Conservation (phyloP, 768 basidiomycete species). For the Leccinum imitatum region DNA sequence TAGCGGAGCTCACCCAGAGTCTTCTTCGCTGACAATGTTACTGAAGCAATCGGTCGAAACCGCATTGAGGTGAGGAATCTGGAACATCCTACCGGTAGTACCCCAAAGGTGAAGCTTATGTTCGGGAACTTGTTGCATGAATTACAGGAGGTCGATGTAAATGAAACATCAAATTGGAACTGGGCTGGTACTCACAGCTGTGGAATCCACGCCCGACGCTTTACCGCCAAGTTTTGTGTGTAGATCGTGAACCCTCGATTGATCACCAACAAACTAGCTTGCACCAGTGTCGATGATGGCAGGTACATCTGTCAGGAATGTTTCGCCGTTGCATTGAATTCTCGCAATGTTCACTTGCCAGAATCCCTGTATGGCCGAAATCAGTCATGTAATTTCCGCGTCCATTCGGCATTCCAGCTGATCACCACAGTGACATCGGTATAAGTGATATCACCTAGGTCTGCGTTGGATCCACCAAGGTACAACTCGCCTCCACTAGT, state of each 20-base stretch:
- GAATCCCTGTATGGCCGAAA: neutral
- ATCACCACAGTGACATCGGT: neutral
- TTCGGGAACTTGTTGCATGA: too few relatives aligned
- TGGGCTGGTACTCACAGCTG: too few relatives aligned
- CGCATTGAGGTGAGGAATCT: too few relatives aligned
- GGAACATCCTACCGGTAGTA: too few relatives aligned
- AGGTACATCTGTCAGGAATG: neutral
- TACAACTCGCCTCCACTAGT: neutral
- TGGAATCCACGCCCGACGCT: too few relatives aligned
- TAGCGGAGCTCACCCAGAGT: too few relatives aligned
- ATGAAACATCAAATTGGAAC: too few relatives aligned
- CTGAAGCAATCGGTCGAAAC: too few relatives aligned
- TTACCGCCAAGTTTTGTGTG: too few relatives aligned
- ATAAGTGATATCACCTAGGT: neutral
- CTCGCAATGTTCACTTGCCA: neutral
- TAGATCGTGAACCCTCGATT: neutral
- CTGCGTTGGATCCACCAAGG: neutral
- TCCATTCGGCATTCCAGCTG: neutral
- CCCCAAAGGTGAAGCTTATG: too few relatives aligned
- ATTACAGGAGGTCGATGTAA: too few relatives aligned
- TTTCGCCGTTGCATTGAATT: neutral
- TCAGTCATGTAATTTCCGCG: neutral
- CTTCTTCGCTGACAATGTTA: too few relatives aligned
- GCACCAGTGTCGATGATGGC: neutral
- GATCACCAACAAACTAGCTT: neutral